These are phyloP conservation scores for Penicillium lividum DNA, from an alignment of 495 filamentous ascomycete genomes.

Conservation along the genomic window DNA sequence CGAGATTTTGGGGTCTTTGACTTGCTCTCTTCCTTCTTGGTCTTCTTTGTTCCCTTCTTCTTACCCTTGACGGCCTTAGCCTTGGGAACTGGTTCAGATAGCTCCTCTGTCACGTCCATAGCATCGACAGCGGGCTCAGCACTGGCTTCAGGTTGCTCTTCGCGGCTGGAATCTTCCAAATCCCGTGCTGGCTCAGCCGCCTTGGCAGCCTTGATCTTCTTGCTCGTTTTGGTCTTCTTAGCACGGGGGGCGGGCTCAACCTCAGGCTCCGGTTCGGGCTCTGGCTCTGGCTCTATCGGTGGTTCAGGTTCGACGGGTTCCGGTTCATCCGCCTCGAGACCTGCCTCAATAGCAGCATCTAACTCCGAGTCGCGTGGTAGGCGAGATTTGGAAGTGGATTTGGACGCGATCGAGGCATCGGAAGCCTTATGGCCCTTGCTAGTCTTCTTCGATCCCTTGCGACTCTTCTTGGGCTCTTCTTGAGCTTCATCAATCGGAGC, in stretches of 20 bases:
- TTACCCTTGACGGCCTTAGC: conserved; percentile 27
- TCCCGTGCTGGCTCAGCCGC: conserved; percentile 12
- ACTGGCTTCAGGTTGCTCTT: conserved; percentile 5
- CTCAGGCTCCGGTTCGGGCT: conserved; percentile 7
- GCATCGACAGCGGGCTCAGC: neutral
- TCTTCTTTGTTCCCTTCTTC: conserved; percentile 32
- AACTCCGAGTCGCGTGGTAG: conserved; percentile 64
- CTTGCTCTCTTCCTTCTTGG: conserved; percentile 32
- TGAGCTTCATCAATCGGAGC: conserved; percentile 24
- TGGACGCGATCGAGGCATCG: conserved; percentile 47
- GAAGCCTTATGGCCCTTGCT: conserved; percentile 57
- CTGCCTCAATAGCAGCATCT: conserved; percentile 67
- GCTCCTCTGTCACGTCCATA: conserved; percentile 29
- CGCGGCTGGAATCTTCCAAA: neutral
- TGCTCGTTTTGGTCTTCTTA: conserved; percentile 41
- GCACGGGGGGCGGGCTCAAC: conserved; percentile 28
- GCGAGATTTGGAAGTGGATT: conserved; percentile 36
- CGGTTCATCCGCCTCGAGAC: conserved; percentile 47
- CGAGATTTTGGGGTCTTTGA: conserved; percentile 21
- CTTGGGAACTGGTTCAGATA: conserved; percentile 16
- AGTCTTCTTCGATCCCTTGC: conserved; percentile 47
- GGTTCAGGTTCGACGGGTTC: conserved; percentile 20
- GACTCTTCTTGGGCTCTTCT: conserved; percentile 35
- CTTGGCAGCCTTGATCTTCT: conserved; percentile 35
- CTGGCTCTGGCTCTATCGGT: conserved; percentile 27